Base-by-base conservation (phyloP, 2,329 filamentous ascomycete genomes). In the Leptodontidium sp. region DNA sequence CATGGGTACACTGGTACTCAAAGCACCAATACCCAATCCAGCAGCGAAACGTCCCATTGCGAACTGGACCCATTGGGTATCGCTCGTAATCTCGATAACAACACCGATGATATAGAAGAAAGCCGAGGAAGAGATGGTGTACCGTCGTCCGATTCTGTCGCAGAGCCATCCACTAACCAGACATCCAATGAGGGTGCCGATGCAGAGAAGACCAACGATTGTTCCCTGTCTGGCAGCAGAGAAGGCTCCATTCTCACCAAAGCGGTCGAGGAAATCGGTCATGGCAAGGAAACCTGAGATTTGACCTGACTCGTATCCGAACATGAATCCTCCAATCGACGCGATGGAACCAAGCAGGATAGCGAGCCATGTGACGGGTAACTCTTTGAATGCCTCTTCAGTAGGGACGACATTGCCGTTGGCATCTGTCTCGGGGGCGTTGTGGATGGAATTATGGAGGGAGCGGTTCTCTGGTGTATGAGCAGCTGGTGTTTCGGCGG, bases 1-100 rank as follows among this genome's bases (percentile, higher is more conserved):
- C 87, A 92, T 89, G 59, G 88, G 88, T 0, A 90, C 88, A 32
- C 88, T 81, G 52, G 90, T 89, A 6, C 87, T 90, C 0, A 91
- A 81, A 24, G 86, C 84, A 35, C 90, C 90, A 58, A 92, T 87
- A 24, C 89, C 89, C 2, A 91, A 77, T 72, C 90, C 90, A 29
- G 88, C 90, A n/a, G 91, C 84, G 72, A 89, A 84, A 55, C 90
- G 84, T 59, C 90, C 90, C 21, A 90, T 78, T 35, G 88, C 88
- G 68, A 91, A 85, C 74, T 91, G 90, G 68, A 85, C 87, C 90
- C 90, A 92, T 53, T 79, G 79, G 2, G 72, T 76, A 1, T 79
- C 74, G 0, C 88, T 88, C 0, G 88, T 84, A 65, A 89, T 88
- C 82, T 94, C 76, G 58, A 92, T 85, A 58, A 90, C 80, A 57